These are phyloP conservation scores for Corymbia citriodora DNA, from an alignment of 441 rosid genomes.

Conservation along the genomic window DNA sequence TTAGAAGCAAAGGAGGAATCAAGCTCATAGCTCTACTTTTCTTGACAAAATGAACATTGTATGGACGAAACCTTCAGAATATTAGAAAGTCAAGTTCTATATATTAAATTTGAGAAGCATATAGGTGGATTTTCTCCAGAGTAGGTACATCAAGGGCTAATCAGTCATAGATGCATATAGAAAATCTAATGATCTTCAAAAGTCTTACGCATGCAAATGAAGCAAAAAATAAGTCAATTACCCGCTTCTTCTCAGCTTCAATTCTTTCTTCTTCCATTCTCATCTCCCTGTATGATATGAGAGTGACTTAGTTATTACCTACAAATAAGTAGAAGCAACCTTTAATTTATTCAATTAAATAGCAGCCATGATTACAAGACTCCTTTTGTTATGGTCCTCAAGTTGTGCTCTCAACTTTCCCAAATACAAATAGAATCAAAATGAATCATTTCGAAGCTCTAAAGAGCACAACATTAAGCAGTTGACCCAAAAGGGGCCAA, in stretches of 20 bases:
- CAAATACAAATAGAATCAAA: background rate
- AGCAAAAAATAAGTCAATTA: constrained; percentile 17
- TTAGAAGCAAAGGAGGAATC: background rate
- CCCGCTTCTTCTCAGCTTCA: constrained; percentile 87
- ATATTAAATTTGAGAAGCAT: background rate
- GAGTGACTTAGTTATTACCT: background rate
- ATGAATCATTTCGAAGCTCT: background rate
- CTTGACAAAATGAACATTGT: background rate
- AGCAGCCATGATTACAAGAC: background rate
- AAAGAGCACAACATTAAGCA: background rate
- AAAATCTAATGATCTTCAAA: background rate
- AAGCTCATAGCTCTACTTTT: background rate
- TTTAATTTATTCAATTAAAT: background rate
- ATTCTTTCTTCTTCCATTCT: constrained; percentile 74
- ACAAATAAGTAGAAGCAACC: background rate
- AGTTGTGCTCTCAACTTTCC: background rate
- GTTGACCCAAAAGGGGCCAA: background rate
- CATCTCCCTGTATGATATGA: constrained; percentile 52
- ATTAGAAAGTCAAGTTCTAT: background rate
- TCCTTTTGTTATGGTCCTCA: background rate
- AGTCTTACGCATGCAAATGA: background rate
- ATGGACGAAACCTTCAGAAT: background rate
- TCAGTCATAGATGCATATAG: background rate
- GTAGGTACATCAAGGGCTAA: background rate
- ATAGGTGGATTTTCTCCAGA: background rate